Evolutionary conservation across 164 flowering plant genomes (phyloP).

Genomic region (Macadamia tetraphylla): DNA sequence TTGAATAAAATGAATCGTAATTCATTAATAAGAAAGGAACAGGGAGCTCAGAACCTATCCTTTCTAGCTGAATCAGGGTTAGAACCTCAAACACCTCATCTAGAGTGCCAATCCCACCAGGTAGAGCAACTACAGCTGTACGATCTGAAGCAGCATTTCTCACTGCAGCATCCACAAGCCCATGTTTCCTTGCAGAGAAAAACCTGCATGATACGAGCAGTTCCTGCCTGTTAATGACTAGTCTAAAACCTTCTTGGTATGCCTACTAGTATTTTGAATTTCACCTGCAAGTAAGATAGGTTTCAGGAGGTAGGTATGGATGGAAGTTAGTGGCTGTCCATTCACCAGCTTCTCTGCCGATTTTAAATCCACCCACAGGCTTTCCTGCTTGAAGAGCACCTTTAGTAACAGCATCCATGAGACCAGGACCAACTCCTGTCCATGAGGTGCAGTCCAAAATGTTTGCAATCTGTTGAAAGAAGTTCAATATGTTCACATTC

Average conservation of each 20-base stretch:
- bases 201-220: constrained; percentile 41
- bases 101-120: constrained; percentile 92
- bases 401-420: constrained; percentile 90
- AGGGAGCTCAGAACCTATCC: constrained; percentile 76
- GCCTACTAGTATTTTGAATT: neutral
- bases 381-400: constrained; percentile 82
- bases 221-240: neutral
- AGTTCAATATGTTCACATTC: neutral
- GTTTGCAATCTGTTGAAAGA: constrained; percentile 46
- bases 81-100: constrained; percentile 87
- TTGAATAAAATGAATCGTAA: constrained; percentile 77
- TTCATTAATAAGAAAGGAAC: constrained; percentile 88
- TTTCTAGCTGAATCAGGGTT: constrained; percentile 71
- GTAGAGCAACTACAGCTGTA: constrained; percentile 81
- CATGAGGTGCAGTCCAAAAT: constrained; percentile 86
- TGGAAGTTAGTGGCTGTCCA: constrained; percentile 79
- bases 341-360: constrained; percentile 82
- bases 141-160: constrained; percentile 47
- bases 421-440: constrained; percentile 98
- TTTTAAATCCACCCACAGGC: constrained; percentile 87
- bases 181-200: constrained; percentile 95
- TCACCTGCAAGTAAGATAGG: constrained; percentile 91
- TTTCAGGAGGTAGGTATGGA: constrained; percentile 73
- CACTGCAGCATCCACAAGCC: constrained; percentile 83
- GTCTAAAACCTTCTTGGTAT: neutral